A percentile compares a stretch with the other conserved stretches of the same genome.
These are phyloP conservation scores for Aeminium ludgeri DNA, from an alignment of 495 filamentous ascomycete genomes.

Conservation along the genomic window DNA sequence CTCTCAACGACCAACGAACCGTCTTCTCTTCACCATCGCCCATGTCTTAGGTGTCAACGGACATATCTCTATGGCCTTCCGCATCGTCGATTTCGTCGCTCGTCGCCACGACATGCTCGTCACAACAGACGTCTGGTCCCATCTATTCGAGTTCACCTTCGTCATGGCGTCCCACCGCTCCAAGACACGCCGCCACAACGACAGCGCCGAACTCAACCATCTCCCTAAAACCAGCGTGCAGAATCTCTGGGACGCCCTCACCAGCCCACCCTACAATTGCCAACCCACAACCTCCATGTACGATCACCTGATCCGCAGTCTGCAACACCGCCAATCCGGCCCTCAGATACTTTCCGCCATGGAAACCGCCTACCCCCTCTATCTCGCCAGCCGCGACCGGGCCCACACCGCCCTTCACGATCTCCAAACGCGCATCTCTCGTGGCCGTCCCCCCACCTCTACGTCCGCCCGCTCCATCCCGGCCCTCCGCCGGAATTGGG, in stretches of 20 bases:
- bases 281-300: constrained; percentile 37
- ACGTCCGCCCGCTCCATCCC: not conserved
- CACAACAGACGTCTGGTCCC: constrained; percentile 33
- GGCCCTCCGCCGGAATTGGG: constrained; percentile 2
- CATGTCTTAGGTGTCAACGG: constrained; percentile 42
- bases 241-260: constrained; percentile 39
- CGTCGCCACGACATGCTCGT: constrained; percentile 37
- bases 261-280: constrained; percentile 37
- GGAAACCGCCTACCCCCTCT: constrained; percentile 2
- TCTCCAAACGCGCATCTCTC: not conserved
- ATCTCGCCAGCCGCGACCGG: not conserved
- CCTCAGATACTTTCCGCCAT: constrained; percentile 4
- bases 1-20: constrained; percentile 35
- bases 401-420: not conserved
- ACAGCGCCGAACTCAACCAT: constrained; percentile 16
- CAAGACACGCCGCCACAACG: constrained; percentile 6
- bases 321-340: constrained; percentile 5
- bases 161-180: constrained; percentile 27
- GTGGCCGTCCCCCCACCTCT: not conserved
- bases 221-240: constrained; percentile 29
- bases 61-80: constrained; percentile 35
- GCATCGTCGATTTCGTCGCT: constrained; percentile 39
- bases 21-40: constrained; percentile 41
- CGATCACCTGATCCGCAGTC: constrained; percentile 32
- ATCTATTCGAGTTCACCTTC: constrained; percentile 44